Evolutionary conservation across 2,329 filamentous ascomycete species (phyloP), one percentile per base, ranked within the genome.

Genomic region (Ophiocordyceps camponoti-floridani): DNA sequence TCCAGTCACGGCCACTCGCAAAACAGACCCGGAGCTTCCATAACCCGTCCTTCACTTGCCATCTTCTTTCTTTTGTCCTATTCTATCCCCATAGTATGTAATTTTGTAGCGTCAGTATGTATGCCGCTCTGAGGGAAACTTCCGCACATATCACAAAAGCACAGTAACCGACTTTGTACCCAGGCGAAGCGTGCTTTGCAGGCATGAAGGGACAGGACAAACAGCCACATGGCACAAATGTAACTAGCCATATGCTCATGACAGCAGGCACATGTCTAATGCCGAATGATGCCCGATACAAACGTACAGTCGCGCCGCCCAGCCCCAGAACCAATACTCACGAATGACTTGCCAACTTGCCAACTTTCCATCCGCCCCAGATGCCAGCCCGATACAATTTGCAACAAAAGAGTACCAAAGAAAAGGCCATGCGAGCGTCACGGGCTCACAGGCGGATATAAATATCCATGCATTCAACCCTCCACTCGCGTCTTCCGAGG

Each of bases 391-490:
- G 38, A 40, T 14, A 6, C 19, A 8, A 40, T 11, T 19, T 14
- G 18, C 23, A 12, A 13, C 5, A 6, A 19, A 23, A 23, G 10
- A 19, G 14, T 11, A 23, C 23, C 6, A 40, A 12, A 40, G 18
- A 18, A 40, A 23, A 5, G 37, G 37, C 28, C 28, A 9, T 10
- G 9, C 28, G 4, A 11, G 18, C 3, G 4, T 13, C 5, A 13
- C 4, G 7, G 9, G 41, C 2, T 50, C 44, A 52, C 40, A 94
- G 65, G 50, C 84, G 71, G 44, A 96, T 77, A 54, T 88, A 79
- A 28, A 96, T 75, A 61, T 94, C 87, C 62, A 98, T 73, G 60
- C 88, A 95, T 46, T 89, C 86, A 50, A 98, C 75, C 53, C 83
- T 76, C 84, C 89, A 94, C 61, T 95, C 88, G 54, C 83, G 77